These are phyloP conservation scores for Bothriochloa decipiens DNA, from an alignment of 176 grass and related monocot species.

Conservation along the genomic window DNA sequence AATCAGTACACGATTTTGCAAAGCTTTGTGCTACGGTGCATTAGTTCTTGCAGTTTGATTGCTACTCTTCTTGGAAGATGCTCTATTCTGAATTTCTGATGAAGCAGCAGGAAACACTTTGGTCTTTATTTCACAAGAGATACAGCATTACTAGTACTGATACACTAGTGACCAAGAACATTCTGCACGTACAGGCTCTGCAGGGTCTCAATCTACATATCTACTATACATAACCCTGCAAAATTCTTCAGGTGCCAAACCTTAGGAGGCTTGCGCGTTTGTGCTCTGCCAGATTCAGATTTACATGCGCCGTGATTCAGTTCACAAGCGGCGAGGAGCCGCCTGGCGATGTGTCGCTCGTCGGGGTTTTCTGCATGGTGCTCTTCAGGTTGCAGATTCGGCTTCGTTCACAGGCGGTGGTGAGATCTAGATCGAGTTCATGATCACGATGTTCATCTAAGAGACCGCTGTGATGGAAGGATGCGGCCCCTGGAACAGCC, in stretches of 20 bases:
- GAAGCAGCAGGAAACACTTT: background rate
- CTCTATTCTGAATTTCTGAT: background rate
- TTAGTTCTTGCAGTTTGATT: background rate
- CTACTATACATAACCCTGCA: slow-evolving; percentile 1
- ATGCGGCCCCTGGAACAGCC: slow-evolving; percentile 17
- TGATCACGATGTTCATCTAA: background rate
- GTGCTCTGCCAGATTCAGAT: slow-evolving; percentile 14
- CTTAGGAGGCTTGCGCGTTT: background rate
- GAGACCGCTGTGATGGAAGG: slow-evolving; percentile 43
- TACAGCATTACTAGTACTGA: background rate
- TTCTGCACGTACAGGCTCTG: slow-evolving; percentile 35
- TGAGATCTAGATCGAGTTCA: background rate
- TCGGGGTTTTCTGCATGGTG: background rate
- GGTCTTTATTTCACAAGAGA: slow-evolving; percentile 34
- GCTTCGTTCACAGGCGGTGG: background rate
- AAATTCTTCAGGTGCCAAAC: background rate
- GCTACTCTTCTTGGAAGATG: slow-evolving; percentile 11
- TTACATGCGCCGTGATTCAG: slow-evolving; percentile 19
- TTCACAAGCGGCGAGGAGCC: background rate
- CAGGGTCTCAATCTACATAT: slow-evolving; percentile 5
- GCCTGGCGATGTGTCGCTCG: background rate
- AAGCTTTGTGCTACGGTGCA: background rate
- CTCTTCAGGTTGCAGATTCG: slow-evolving; percentile 12
- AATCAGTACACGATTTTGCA: background rate
- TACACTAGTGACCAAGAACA: slow-evolving; percentile 19